phyloP scores from a whole-genome alignment of 2,329 filamentous ascomycete species.

The Tolypocladium ophioglossoides region DNA sequence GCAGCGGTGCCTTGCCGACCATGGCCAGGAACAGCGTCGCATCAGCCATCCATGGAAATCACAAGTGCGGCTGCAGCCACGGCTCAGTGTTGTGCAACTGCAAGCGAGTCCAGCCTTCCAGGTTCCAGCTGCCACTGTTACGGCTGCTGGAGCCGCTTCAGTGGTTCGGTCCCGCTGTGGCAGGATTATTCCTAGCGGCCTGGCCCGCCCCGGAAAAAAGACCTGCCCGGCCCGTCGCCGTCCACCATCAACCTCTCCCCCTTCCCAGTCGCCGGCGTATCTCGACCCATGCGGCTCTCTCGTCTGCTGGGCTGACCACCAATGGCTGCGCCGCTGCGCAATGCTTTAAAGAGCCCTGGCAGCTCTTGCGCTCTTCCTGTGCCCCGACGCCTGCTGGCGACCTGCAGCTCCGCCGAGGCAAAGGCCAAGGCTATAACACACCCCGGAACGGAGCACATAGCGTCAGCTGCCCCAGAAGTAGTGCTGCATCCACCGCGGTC shows the following conservation, averaged over 20 bases:
- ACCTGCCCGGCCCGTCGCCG: not conserved
- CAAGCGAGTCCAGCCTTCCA: not conserved
- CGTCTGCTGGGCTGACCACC: conserved; percentile 10
- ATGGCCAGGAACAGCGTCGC: not conserved
- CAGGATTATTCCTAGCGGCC: not conserved
- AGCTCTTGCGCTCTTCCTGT: conserved; percentile 15
- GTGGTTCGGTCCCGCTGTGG: not conserved
- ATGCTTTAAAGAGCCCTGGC: conserved; percentile 12
- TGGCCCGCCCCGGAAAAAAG: not conserved
- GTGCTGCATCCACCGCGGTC: not conserved
- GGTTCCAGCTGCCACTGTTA: not conserved
- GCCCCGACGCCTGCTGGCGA: conserved; percentile 1
- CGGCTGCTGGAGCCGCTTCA: not conserved
- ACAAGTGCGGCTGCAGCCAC: not conserved
- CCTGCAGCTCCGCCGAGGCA: conserved; percentile 19
- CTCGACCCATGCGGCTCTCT: conserved; percentile 4
- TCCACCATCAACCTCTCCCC: not conserved
- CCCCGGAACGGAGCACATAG: conserved; percentile 1
- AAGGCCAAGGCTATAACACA: conserved; percentile 14
- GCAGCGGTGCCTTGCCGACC: not conserved
- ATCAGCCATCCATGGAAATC: not conserved
- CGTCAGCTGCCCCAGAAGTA: not conserved
- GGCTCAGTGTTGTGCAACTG: not conserved
- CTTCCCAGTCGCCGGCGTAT: not conserved
- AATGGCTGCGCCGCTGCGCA: conserved; percentile 24